Evolutionary conservation across 1,139 yeast genomes (phyloP), one percentile per base, ranked within the genome.

Genomic region (Saccharomyces hybrid): DNA sequence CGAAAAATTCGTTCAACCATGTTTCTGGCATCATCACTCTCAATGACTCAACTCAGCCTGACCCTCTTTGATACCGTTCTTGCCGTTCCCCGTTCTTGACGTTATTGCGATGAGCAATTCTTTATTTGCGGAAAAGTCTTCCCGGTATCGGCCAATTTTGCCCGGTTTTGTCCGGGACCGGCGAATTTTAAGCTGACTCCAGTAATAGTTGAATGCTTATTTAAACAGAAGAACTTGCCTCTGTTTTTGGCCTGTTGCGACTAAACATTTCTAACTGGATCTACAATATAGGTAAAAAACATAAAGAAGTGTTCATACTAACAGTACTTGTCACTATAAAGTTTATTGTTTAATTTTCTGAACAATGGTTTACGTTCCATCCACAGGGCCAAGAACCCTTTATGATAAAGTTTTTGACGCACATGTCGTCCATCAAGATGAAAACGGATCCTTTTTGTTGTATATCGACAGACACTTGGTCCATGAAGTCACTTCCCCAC

Each of bases 401-500:
- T 93, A 93, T 73, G 99, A 93, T 75, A 93, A 93, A 79, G 97
- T 93, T 67, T 93, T 90, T 70, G 88, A 85, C 61, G 97, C 88
- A 79, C 98, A 93, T 70, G 76, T 91, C 55, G 98, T 93, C 63
- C 93, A 90, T 73, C 77, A 81, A 68, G 96, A 90, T 66, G 93
- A 88, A 53, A 50, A 89, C 38, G 95, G 95, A 41, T 89, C 97
- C 13, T 85, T 80, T 68, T 78, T 93, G 63, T 75, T 93, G 60
- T 93, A 88, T 73, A 91, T 93, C 59, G 99, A 93, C 74, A 88
- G 99, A 74, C 99, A 93, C 72, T 78, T 93, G 64, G 96, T 93
- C 56, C 99, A 93, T 72, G 99, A 93, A 75, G 99, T 93, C 54
- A 93, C 99, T 1, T 90, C 98, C 41, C 99, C 99, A 32, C 99